A percentile compares a stretch with the other conserved stretches of the same genome.
These are phyloP conservation scores for Odontarrhena argentea DNA, from an alignment of 345 rosid species.

Conservation along the genomic window DNA sequence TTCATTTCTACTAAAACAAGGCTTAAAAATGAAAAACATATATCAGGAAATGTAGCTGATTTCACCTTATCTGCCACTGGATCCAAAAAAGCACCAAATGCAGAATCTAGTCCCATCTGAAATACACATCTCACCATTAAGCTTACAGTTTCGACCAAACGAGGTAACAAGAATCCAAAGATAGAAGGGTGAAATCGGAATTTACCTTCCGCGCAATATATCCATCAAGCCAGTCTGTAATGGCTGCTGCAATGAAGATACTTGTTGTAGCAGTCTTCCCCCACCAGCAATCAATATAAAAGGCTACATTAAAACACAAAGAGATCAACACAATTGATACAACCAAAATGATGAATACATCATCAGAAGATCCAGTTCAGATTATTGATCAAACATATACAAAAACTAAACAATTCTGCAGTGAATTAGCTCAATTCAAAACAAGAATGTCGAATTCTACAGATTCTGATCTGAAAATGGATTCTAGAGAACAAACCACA, in stretches of 20 bases:
- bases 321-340: conserved; percentile 10
- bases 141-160: not conserved
- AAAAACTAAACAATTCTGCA: not conserved
- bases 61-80: conserved; percentile 97
- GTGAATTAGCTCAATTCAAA: conserved; percentile 16
- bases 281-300: conserved; percentile 88
- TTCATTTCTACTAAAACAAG: not conserved
- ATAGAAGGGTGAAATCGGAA: not conserved
- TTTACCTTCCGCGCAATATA: conserved; percentile 91
- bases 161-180: not conserved
- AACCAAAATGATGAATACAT: conserved; percentile 9
- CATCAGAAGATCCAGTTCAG: conserved; percentile 19
- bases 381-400: not conserved
- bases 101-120: conserved; percentile 86
- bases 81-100: conserved; percentile 98
- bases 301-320: conserved; percentile 53
- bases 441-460: not conserved
- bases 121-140: conserved; percentile 30
- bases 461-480: conserved; percentile 19
- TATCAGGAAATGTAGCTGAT: not conserved
- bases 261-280: conserved; percentile 90
- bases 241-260: conserved; percentile 88
- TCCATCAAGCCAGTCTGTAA: conserved; percentile 99
- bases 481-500: conserved; percentile 7
- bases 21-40: not conserved